Evolutionary conservation across 768 basidiomycete species (phyloP).

Genomic region (Auriscalpium vulgare): DNA sequence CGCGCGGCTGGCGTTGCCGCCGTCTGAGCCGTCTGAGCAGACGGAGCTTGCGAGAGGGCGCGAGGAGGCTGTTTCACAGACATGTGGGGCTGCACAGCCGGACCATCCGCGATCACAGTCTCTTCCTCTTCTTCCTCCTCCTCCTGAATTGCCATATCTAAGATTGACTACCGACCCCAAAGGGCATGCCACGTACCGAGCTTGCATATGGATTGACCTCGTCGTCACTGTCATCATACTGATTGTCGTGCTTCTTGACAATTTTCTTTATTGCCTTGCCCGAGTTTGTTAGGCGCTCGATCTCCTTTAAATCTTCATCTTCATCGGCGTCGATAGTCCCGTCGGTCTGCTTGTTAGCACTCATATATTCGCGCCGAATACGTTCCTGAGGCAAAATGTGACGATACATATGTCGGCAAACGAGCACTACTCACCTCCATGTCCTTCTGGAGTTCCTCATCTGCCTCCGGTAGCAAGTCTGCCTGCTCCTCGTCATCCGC

Average conservation of each 20-base stretch:
- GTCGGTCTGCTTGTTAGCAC: slow-evolving; percentile 68
- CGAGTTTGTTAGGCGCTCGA: slow-evolving; percentile 50
- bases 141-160: slow-evolving; percentile 30
- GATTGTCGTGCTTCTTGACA: slow-evolving; percentile 74
- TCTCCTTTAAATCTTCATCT: slow-evolving; percentile 51
- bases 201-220: slow-evolving; percentile 79
- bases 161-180: background rate
- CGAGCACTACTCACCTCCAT: slow-evolving; percentile 46
- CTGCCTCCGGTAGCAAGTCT: slow-evolving; percentile 56
- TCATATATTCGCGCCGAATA: slow-evolving; percentile 72
- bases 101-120: slow-evolving; percentile 33
- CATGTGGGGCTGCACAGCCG: slow-evolving; percentile 40
- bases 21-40: slow-evolving; percentile 22
- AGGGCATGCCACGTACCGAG: slow-evolving; percentile 41
- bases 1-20: slow-evolving; percentile 24
- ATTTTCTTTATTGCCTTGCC: slow-evolving; percentile 81
- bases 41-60: slow-evolving; percentile 19
- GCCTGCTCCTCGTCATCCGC: slow-evolving; percentile 80
- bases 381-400: slow-evolving; percentile 49
- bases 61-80: slow-evolving; percentile 30
- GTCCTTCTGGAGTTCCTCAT: slow-evolving; percentile 74
- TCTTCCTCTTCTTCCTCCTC: slow-evolving; percentile 77
- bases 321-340: slow-evolving; percentile 67
- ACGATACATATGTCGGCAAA: too few species aligned
- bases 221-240: slow-evolving; percentile 66